A percentile compares a stretch with the other conserved stretches of the same genome.
Conservation (phyloP, 2,329 filamentous ascomycete genomes). For the Xylariaceae sp. region DNA sequence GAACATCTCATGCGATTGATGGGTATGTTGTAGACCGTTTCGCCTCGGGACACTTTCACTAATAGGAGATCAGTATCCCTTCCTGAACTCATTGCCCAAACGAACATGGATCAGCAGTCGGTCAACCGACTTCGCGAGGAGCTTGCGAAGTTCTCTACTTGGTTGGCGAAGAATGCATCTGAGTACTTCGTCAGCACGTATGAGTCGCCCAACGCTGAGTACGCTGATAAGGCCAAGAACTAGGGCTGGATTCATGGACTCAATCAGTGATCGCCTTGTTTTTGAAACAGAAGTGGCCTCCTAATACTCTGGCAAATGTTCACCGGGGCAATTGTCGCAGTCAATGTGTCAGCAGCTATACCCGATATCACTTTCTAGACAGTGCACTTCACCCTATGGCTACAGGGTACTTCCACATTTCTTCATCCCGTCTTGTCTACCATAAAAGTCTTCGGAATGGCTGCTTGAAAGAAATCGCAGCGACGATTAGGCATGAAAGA, state of each 20-base stretch:
- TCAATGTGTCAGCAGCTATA: too few relatives aligned
- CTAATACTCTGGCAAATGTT: too few relatives aligned
- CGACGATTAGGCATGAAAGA: too few relatives aligned
- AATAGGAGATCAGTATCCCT: slow-evolving; percentile 62
- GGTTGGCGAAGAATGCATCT: slow-evolving; percentile 73
- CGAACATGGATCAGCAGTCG: slow-evolving; percentile 94
- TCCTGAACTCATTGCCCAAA: slow-evolving; percentile 91
- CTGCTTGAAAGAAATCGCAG: too few relatives aligned
- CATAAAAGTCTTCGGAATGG: too few relatives aligned
- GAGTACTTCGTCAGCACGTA: slow-evolving; percentile 77
- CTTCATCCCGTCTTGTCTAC: too few relatives aligned
- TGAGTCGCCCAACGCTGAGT: slow-evolving; percentile 66
- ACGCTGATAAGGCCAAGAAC: slow-evolving; percentile 60
- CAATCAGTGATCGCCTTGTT: too few relatives aligned
- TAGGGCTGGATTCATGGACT: slow-evolving; percentile 4
- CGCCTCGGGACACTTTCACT: slow-evolving; percentile 5
- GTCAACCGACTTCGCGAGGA: slow-evolving; percentile 87
- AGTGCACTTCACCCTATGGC: too few relatives aligned
- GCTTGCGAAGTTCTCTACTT: slow-evolving; percentile 77
- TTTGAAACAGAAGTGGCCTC: too few relatives aligned
- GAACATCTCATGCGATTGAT: slow-evolving; percentile 89
- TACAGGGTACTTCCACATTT: too few relatives aligned
- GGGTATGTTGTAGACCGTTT: slow-evolving; percentile 50
- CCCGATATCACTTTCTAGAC: too few relatives aligned
- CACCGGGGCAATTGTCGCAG: too few relatives aligned